Evolutionary conservation across 2,329 filamentous ascomycete species (phyloP).

Genomic region (Aspergillus neotritici): DNA sequence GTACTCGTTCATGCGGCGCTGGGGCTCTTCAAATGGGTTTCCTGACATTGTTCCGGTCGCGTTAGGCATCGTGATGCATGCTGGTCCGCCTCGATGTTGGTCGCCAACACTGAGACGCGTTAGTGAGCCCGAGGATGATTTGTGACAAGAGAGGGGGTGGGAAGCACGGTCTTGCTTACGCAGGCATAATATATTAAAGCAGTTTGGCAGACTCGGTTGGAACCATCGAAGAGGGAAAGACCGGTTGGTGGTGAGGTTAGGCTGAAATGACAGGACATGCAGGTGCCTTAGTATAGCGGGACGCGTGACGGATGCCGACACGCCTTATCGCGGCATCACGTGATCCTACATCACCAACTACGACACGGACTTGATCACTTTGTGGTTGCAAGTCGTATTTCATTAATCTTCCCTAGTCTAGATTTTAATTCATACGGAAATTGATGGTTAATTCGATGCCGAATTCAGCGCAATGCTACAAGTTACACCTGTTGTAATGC

Average conservation of each 20-base stretch:
- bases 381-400: neutral
- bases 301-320: slow-evolving; percentile 21
- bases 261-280: slow-evolving; percentile 14
- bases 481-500: too few species aligned
- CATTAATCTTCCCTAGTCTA: slow-evolving; percentile 2
- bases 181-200: slow-evolving; percentile 38
- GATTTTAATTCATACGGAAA: neutral
- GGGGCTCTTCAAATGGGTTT: slow-evolving; percentile 77
- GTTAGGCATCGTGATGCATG: slow-evolving; percentile 40
- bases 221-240: neutral
- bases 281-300: slow-evolving; percentile 2
- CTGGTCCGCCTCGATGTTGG: slow-evolving; percentile 51
- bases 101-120: slow-evolving; percentile 56
- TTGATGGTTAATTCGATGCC: too few species aligned
- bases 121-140: slow-evolving; percentile 10
- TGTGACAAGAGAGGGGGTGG: neutral
- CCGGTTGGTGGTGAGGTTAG: slow-evolving; percentile 7
- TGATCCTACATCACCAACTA: slow-evolving; percentile 15
- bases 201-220: neutral
- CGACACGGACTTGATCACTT: neutral
- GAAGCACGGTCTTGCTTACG: slow-evolving; percentile 30
- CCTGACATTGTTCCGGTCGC: slow-evolving; percentile 31
- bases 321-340: slow-evolving; percentile 29
- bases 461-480: too few species aligned
- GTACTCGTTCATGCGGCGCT: slow-evolving; percentile 67